These are phyloP conservation scores for Panicum miliaceum DNA, from an alignment of 176 grass and related monocot species.

Conservation along the genomic window DNA sequence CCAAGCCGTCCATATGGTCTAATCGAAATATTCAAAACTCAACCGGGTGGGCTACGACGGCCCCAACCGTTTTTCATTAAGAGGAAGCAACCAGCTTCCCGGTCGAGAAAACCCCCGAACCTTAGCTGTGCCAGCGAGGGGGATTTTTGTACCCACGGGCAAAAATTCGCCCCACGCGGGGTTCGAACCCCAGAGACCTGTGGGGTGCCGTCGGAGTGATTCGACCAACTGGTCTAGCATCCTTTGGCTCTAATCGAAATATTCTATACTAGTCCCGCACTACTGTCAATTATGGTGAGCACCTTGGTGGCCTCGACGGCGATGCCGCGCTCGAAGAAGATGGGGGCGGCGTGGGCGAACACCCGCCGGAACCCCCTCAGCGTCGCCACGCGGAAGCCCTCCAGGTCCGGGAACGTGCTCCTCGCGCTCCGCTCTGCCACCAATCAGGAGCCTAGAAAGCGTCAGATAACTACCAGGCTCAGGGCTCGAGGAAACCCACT, in stretches of 20 bases:
- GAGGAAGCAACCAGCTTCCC: too few species aligned
- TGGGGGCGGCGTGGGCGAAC: slow-evolving; percentile 82
- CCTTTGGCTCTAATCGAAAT: not conserved
- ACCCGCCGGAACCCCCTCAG: slow-evolving; percentile 85
- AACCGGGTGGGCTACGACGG: too few species aligned
- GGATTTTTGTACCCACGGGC: too few species aligned
- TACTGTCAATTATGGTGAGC: not conserved
- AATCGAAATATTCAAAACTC: too few species aligned
- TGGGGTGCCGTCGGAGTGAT: too few species aligned
- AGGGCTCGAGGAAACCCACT: not conserved
- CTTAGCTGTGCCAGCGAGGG: too few species aligned
- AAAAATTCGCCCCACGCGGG: too few species aligned
- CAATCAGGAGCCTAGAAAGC: not conserved
- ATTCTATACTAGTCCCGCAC: not conserved
- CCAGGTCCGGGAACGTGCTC: slow-evolving; percentile 93
- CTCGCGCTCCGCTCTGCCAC: slow-evolving; percentile 75
- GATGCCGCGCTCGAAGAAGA: slow-evolving; percentile 93
- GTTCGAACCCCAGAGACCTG: too few species aligned
- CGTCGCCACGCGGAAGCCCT: slow-evolving; percentile 70
- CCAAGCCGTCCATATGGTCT: not conserved
- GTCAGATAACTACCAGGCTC: not conserved
- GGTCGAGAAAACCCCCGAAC: too few species aligned
- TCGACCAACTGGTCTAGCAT: too few species aligned
- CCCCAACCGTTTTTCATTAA: too few species aligned
- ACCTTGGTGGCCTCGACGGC: slow-evolving; percentile 61